Evolutionary conservation across 2,329 filamentous ascomycete species (phyloP).

Genomic region (Helminthosporium solani): DNA sequence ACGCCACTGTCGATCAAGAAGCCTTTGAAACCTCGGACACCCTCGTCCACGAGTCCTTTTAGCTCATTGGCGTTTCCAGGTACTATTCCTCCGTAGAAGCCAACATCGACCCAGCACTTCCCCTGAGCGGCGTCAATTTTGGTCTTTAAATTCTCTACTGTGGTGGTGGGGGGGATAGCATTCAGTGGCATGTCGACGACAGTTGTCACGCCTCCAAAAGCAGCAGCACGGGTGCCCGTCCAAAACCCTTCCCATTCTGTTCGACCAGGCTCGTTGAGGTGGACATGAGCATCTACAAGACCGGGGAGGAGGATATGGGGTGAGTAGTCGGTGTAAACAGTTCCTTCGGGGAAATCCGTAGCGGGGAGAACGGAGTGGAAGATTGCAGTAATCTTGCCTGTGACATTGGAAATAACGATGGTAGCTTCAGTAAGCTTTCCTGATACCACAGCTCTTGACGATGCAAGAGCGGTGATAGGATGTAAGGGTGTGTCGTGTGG

Average conservation of each 20-base stretch:
- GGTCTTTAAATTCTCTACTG: conserved; percentile 74
- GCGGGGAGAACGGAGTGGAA: conserved; percentile 71
- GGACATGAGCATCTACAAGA: conserved; percentile 93
- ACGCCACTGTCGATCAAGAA: conserved; percentile 97
- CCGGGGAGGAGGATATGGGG: conserved; percentile 84
- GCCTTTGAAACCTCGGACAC: conserved; percentile 94
- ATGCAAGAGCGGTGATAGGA: conserved; percentile 74
- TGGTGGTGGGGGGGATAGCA: conserved; percentile 94
- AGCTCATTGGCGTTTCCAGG: conserved; percentile 84
- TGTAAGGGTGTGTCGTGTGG: conserved; percentile 32
- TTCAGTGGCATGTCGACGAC: conserved; percentile 98
- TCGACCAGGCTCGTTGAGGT: conserved; percentile 93
- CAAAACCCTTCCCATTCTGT: conserved; percentile 99
- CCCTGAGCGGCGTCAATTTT: conserved; percentile 82
- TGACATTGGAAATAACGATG: conserved; percentile 71
- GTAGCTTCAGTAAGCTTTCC: conserved; percentile 78
- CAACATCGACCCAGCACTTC: conserved; percentile 98
- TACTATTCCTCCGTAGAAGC: conserved; percentile 93
- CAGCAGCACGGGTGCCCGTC: conserved; percentile 89
- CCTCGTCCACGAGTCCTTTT: conserved; percentile 75
- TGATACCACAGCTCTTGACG: conserved; percentile 77
- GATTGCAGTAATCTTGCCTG: conserved; percentile 82
- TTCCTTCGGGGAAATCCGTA: conserved; percentile 70
- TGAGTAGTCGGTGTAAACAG: conserved; percentile 79
- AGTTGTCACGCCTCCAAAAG: conserved; percentile 93